phyloP scores from a whole-genome alignment of 305 asterid genomes.

The Fraxinus greggii region DNA sequence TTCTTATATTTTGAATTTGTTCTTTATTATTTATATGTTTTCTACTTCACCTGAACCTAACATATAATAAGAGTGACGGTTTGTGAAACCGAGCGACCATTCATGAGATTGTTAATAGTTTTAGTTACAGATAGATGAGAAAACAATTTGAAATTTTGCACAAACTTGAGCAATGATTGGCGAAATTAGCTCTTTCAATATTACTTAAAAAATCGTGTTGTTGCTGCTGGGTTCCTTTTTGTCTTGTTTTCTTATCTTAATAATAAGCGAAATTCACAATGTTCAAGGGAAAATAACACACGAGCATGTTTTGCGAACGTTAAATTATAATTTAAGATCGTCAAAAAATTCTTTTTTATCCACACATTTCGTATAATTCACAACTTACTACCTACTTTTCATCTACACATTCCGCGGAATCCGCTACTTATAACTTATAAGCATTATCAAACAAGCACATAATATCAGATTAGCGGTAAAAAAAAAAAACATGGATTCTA shows the following conservation, averaged over 20 bases:
- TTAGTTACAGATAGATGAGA: neutral
- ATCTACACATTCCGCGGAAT: neutral
- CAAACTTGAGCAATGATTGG: neutral
- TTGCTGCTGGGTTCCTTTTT: neutral
- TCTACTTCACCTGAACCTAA: neutral
- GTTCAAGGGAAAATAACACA: neutral
- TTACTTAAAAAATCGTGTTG: neutral
- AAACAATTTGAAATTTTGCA: neutral
- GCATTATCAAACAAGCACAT: neutral
- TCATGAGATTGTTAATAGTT: neutral
- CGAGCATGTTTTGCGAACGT: neutral
- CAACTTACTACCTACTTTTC: neutral
- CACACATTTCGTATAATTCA: neutral
- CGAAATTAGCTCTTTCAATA: neutral
- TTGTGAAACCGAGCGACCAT: neutral
- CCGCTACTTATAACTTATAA: neutral
- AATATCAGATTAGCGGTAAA: neutral
- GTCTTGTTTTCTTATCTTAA: neutral
- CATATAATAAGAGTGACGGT: too few species aligned
- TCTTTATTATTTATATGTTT: too few species aligned
- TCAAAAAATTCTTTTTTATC: neutral
- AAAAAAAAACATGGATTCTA: neutral
- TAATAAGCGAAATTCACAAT: neutral
- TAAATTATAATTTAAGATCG: neutral
- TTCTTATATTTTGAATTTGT: constrained; percentile 4